A percentile compares a stretch with the other conserved stretches of the same genome.
Conservation (phyloP, 805 yeast species). For the Hanseniaspora mollemarum region DNA sequence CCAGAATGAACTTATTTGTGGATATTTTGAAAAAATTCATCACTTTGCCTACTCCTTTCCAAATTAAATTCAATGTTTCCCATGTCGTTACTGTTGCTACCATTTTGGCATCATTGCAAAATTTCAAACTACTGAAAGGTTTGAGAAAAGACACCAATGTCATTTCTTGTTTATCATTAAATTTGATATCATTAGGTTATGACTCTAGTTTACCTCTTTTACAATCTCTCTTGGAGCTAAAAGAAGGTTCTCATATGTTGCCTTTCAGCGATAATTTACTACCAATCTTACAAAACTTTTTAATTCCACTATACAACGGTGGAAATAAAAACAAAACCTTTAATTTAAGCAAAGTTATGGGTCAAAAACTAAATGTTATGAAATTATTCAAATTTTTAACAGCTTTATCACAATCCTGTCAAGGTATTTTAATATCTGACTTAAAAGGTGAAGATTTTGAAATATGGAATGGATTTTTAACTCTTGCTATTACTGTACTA, state of each 20-base stretch:
- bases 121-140: slow-evolving; percentile 46
- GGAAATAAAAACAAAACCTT: slow-evolving; percentile 8
- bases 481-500: slow-evolving; percentile 39
- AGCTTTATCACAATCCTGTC: slow-evolving; percentile 13
- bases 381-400: slow-evolving; percentile 13
- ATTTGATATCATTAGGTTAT: slow-evolving; percentile 34
- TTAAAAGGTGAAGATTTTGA: slow-evolving; percentile 37
- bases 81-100: slow-evolving; percentile 41
- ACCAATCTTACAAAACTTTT: slow-evolving; percentile 6
- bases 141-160: slow-evolving; percentile 37
- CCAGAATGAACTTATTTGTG: slow-evolving; percentile 39
- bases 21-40: slow-evolving; percentile 38
- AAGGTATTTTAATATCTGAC: slow-evolving; percentile 17
- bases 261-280: slow-evolving; percentile 10
- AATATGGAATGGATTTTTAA: slow-evolving; percentile 45
- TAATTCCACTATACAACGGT: slow-evolving; percentile 10
- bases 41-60: slow-evolving; percentile 42
- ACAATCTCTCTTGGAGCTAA: not conserved
- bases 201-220: slow-evolving; percentile 24
- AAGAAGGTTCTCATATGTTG: not conserved
- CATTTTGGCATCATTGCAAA: slow-evolving; percentile 43
- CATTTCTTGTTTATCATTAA: slow-evolving; percentile 35
- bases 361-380: slow-evolving; percentile 11
- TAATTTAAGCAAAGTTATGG: slow-evolving; percentile 22
- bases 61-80: slow-evolving; percentile 56